phyloP scores from a whole-genome alignment of 108 stramenopile genomes.

The Nitzschia inconspicua region DNA sequence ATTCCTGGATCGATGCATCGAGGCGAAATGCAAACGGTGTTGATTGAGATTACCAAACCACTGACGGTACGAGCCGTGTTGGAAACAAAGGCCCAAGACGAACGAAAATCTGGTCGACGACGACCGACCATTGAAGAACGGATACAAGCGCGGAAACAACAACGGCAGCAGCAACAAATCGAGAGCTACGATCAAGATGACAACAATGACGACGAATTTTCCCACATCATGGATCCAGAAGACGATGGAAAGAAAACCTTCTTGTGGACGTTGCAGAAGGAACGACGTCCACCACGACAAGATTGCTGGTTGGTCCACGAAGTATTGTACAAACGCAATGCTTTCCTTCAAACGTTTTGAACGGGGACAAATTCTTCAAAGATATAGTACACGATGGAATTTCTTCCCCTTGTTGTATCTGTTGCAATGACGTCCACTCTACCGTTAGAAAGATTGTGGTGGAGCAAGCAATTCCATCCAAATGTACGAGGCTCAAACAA shows the following conservation, averaged over 20 bases:
- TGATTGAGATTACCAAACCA: constrained; percentile 39
- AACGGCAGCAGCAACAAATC: neutral
- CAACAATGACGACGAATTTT: neutral
- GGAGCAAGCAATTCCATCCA: no score
- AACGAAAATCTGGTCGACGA: neutral
- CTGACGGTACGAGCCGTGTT: neutral
- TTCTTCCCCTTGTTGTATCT: no score
- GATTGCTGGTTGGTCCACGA: constrained; percentile 77
- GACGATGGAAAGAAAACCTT: constrained; percentile 28
- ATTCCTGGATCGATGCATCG: constrained; percentile 48
- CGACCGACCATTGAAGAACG: constrained; percentile 17
- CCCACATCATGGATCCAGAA: neutral
- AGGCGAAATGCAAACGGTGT: constrained; percentile 73
- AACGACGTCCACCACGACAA: constrained; percentile 76
- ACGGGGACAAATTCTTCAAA: no score
- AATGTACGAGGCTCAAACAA: no score
- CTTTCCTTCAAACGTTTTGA: constrained; percentile 37
- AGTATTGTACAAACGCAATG: constrained; percentile 61
- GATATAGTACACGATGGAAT: no score
- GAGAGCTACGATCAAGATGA: neutral
- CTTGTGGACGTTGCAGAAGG: constrained; percentile 70
- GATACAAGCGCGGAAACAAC: neutral
- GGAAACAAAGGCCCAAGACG: neutral
- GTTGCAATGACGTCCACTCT: no score
- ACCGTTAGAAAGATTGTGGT: no score